Conservation (phyloP, 169 alveolate genomes). For the Cystoisospora suis region DNA sequence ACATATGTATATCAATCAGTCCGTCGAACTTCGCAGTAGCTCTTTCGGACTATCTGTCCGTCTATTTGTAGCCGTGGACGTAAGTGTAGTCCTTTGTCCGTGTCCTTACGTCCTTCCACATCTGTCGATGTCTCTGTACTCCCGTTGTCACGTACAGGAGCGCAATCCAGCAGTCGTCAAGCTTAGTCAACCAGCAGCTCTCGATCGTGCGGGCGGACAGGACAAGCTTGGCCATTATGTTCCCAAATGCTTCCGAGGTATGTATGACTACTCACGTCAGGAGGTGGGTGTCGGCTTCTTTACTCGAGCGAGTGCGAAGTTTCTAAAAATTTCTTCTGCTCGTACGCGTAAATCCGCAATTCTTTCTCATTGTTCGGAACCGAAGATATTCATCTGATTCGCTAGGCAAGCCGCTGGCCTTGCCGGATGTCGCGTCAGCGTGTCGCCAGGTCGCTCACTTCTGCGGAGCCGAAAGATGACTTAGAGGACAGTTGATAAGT, state of each 20-base stretch:
- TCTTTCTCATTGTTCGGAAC: not conserved
- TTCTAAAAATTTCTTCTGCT: not conserved
- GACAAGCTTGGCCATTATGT: not conserved
- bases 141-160: not conserved
- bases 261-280: not conserved
- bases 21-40: no score
- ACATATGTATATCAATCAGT: no score
- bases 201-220: not conserved
- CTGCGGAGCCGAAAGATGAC: not conserved
- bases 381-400: not conserved
- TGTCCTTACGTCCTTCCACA: not conserved
- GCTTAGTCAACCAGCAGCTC: not conserved
- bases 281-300: not conserved
- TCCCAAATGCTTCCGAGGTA: not conserved
- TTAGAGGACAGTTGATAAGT: not conserved
- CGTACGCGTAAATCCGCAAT: not conserved
- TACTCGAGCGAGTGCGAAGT: not conserved
- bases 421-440: not conserved
- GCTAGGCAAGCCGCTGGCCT: not conserved
- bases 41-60: no score
- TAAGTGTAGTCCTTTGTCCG: not conserved
- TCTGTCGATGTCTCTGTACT: not conserved
- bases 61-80: not conserved
- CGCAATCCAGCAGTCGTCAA: not conserved
- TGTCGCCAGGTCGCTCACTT: not conserved